Evolutionary conservation across 345 rosid species (phyloP).

Genomic region (Corchorus capsularis): DNA sequence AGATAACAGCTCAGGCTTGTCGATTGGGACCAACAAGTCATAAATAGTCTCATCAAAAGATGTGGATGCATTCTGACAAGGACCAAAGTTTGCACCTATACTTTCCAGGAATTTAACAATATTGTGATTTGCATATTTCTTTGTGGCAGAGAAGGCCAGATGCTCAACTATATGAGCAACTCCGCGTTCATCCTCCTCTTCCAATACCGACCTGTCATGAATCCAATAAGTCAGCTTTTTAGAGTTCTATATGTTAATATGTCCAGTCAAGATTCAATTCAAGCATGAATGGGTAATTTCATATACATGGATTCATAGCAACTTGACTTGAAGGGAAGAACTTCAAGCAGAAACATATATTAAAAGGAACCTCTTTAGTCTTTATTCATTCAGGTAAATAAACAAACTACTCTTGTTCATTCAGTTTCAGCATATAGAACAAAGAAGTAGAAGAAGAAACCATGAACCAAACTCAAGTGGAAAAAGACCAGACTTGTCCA

Average conservation of each 20-base stretch:
- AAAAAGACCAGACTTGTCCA: background rate
- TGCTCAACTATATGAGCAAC: slow-evolving; percentile 96
- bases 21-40: slow-evolving; percentile 84
- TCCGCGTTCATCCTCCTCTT: slow-evolving; percentile 90
- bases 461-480: background rate
- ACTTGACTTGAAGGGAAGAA: background rate
- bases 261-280: background rate
- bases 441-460: background rate
- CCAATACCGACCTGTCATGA: slow-evolving; percentile 90
- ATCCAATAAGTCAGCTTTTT: slow-evolving; percentile 19
- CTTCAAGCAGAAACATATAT: background rate
- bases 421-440: background rate
- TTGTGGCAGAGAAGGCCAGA: slow-evolving; percentile 90
- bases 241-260: background rate
- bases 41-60: slow-evolving; percentile 84
- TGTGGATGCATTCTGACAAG: slow-evolving; percentile 89
- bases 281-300: background rate
- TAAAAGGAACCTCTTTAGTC: background rate
- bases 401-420: background rate
- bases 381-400: background rate
- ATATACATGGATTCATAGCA: background rate
- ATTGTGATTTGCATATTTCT: slow-evolving; percentile 78
- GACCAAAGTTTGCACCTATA: slow-evolving; percentile 90
- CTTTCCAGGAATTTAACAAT: slow-evolving; percentile 88
- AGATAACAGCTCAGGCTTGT: slow-evolving; percentile 71